phyloP scores from a whole-genome alignment of 2,329 filamentous ascomycete genomes.

The Xylariaceae sp. region DNA sequence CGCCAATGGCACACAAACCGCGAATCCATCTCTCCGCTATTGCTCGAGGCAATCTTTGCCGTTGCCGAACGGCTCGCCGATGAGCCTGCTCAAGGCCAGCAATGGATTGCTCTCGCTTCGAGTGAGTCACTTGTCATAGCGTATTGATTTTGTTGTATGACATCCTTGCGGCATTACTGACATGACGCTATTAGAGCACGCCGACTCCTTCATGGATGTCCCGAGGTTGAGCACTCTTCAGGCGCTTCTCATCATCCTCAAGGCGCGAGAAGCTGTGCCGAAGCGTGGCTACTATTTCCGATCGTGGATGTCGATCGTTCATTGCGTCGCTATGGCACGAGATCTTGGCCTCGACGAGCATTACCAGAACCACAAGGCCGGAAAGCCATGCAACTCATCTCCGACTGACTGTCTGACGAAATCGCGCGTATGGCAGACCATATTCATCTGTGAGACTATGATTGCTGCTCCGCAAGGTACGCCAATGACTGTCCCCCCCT shows the following conservation, averaged over 20 bases:
- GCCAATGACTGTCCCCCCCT: background rate
- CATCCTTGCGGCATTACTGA: slow-evolving; percentile 14
- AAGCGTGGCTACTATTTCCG: slow-evolving; percentile 95
- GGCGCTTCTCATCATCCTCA: slow-evolving; percentile 78
- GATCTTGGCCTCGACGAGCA: slow-evolving; percentile 88
- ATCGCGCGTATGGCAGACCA: slow-evolving; percentile 82
- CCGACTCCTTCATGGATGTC: slow-evolving; percentile 89
- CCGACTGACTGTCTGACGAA: slow-evolving; percentile 75
- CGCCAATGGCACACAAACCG: slow-evolving; percentile 83
- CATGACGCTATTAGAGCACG: slow-evolving; percentile 57
- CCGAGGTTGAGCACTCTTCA: slow-evolving; percentile 88
- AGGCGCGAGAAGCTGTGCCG: slow-evolving; percentile 85
- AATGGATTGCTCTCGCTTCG: slow-evolving; percentile 87
- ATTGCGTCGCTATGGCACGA: slow-evolving; percentile 87
- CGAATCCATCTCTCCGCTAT: slow-evolving; percentile 78
- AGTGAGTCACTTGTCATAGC: slow-evolving; percentile 46
- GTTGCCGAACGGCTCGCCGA: slow-evolving; percentile 80
- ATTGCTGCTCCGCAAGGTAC: slow-evolving; percentile 87
- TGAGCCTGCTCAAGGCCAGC: slow-evolving; percentile 76
- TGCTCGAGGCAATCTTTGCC: slow-evolving; percentile 87
- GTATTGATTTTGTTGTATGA: background rate
- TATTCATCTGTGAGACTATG: slow-evolving; percentile 85
- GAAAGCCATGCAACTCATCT: slow-evolving; percentile 62
- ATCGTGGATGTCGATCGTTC: slow-evolving; percentile 94
- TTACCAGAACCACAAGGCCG: slow-evolving; percentile 68